Conservation (phyloP, 768 basidiomycete genomes). For the Suillus tomentosus region DNA sequence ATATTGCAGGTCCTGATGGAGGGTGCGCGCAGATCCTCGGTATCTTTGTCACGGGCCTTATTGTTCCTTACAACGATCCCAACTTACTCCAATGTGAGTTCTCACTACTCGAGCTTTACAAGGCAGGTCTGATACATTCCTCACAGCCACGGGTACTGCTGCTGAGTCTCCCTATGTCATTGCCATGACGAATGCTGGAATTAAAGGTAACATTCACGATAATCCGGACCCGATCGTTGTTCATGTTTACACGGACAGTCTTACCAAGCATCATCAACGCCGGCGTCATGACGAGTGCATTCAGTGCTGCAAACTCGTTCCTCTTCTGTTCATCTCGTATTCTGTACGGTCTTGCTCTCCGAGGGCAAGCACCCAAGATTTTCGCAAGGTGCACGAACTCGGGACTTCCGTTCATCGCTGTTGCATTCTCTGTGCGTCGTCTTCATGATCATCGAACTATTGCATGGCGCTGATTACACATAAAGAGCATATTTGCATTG, state of each 20-base stretch:
- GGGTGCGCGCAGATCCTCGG: conserved; percentile 58
- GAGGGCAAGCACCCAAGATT: conserved; percentile 52
- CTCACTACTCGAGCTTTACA: conserved; percentile 3
- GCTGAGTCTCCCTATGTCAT: conserved; percentile 82
- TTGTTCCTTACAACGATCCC: conserved; percentile 67
- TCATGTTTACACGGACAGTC: conserved; percentile 31
- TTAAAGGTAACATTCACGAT: conserved; percentile 46
- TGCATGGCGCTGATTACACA: conserved; percentile 3
- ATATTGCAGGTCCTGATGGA: neutral
- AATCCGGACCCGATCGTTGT: neutral
- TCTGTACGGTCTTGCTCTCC: conserved; percentile 45
- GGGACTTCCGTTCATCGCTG: conserved; percentile 51
- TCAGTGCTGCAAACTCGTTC: conserved; percentile 70
- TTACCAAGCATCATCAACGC: conserved; percentile 73
- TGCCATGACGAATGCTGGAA: conserved; percentile 68
- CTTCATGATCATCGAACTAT: conserved; percentile 5
- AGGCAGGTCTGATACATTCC: conserved; percentile 39
- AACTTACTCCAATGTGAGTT: conserved; percentile 44
- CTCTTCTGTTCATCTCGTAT: conserved; percentile 53
- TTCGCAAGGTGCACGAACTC: conserved; percentile 49
- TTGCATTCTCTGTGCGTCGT: conserved; percentile 30
- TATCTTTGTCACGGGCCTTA: conserved; percentile 69
- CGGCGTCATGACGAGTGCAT: conserved; percentile 68
- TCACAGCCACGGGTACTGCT: conserved; percentile 50
- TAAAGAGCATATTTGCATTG: conserved; percentile 42